Evolutionary conservation across 2,329 filamentous ascomycete genomes (phyloP), one percentile per base, ranked within the genome.

Genomic region (Bisporella sp.): DNA sequence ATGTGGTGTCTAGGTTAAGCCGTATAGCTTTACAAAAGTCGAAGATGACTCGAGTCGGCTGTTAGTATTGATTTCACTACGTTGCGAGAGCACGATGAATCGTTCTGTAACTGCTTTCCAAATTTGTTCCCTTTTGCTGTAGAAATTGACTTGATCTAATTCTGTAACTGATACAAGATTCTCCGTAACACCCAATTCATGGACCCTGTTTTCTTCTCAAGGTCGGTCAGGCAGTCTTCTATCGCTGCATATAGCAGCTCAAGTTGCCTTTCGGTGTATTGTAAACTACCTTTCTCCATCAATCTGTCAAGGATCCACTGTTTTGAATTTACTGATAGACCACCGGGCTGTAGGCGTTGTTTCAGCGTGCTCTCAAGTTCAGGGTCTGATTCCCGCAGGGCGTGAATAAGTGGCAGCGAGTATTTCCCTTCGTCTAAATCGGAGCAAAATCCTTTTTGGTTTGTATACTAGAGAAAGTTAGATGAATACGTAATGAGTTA

Each of bases 381-480:
- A 39, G 35, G 35, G 35, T 39, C 35, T 39, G 35, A 13, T 13
- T 39, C 35, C 35, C 35, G 35, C 13, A 56, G 41, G 53, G 47
- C 49, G 40, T 60, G 48, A 21, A 69, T 62, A 5, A 72, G 50
- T 1, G 59, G 60, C 11, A 68, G 57, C 2, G 69, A 71, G 46
- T 66, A 65, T 55, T 74, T 73, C 1, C 70, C 69, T 54, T 73
- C 70, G 29, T 68, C 66, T 0, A 73, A 57, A 49, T 73, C 70
- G 37, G 71, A 70, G 49, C 64, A 67, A 49, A 70, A 69, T 0
- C 71, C 70, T 51, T 72, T 72, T 33, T 66, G 57, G 1, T 55
- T 53, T 2, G 66, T 59, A 47, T 72, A 72, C 62, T 65, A 33
- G 31, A 4, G 28, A 2, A 31, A 39, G 42, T 39, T 39, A 39